Base-by-base conservation (phyloP, 306 rosid species). In the Begonia fuchsioides region DNA sequence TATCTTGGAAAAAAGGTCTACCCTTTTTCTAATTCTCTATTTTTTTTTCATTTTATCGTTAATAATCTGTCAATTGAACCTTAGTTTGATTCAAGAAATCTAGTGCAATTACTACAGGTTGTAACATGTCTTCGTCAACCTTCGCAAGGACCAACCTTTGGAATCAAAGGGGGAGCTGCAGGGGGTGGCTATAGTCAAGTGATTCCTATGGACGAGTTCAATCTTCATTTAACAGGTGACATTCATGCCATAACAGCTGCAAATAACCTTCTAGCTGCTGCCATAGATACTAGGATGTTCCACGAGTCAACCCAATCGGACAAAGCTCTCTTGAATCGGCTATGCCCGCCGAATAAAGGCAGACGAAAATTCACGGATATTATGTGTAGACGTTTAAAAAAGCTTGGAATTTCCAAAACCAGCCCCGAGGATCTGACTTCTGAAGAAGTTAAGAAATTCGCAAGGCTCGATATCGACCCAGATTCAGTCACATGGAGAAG, bases 101-200 rank as follows among this genome's bases (percentile, higher is more conserved):
- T 26, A 26, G 7, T 26, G 35, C 35, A 5, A 26, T 26, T 26
- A 26, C 17, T 18, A 56, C 65, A 90, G 98, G 98, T 85, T 56
- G 83, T 90, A 54, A 85, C 95, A 49, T 90, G 98, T 51, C 63
- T 90, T 64, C 95, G 98, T 50, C 98, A 90, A 61, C 98, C 98
- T 12, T 90, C 98, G n/a, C 95, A 90, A 77, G 98, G 98, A 44
- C 98, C 98, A 9, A 90, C 98, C 45, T 90, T 90, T 73, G 98
- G 98, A 62, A 90, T 90, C 68, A 90, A 79, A 77, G 98, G 98
- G 50, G 98, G 98, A 53, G 98, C 98, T 16, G 98, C 98, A 20
- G 98, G 95, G 55, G 98, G 94, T 26, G 98, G 98, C 67, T 90
- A 90, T 62, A 90, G 98, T 73, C 98, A 90, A 73, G 98, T 90